phyloP scores from a whole-genome alignment of 371 early-diverging fungal genomes.

The Apophysomyces sp. region DNA sequence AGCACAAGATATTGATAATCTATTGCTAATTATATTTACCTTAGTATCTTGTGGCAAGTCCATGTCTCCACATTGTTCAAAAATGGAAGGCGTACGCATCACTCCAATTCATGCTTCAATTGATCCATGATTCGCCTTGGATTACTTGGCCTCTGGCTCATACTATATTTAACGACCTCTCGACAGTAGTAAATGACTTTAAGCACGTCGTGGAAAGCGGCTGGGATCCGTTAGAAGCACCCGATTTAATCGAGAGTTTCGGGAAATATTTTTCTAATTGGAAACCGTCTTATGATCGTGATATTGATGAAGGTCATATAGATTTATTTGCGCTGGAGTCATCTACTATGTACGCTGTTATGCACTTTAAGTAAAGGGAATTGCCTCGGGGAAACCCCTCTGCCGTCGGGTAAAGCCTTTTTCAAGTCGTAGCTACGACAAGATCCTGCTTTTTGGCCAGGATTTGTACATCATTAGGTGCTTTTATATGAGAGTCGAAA shows the following conservation, averaged over 20 bases:
- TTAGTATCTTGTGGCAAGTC: neutral
- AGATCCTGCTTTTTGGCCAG: no score
- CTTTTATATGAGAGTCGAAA: no score
- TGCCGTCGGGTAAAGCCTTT: no score
- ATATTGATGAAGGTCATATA: constrained; percentile 6
- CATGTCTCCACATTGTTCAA: constrained; percentile 7
- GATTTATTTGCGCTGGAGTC: constrained; percentile 19
- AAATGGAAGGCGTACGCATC: constrained; percentile 26
- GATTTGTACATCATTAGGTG: no score
- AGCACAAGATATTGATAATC: neutral
- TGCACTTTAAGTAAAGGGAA: neutral
- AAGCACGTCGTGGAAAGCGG: constrained; percentile 9
- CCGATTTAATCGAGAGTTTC: constrained; percentile 1
- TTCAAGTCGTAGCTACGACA: no score
- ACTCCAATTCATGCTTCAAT: constrained; percentile 9
- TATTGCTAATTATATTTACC: neutral
- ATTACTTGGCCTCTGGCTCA: constrained; percentile 2
- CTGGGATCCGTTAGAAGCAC: constrained; percentile 11
- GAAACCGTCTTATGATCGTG: constrained; percentile 15
- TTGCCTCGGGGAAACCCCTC: no score
- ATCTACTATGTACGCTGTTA: constrained; percentile 18
- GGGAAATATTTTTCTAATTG: constrained; percentile 17
- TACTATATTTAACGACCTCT: neutral
- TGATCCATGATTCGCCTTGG: constrained; percentile 3
- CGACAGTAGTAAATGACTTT: constrained; percentile 7